Evolutionary conservation across 345 rosid species (phyloP).

Genomic region (Aurinia saxatilis): DNA sequence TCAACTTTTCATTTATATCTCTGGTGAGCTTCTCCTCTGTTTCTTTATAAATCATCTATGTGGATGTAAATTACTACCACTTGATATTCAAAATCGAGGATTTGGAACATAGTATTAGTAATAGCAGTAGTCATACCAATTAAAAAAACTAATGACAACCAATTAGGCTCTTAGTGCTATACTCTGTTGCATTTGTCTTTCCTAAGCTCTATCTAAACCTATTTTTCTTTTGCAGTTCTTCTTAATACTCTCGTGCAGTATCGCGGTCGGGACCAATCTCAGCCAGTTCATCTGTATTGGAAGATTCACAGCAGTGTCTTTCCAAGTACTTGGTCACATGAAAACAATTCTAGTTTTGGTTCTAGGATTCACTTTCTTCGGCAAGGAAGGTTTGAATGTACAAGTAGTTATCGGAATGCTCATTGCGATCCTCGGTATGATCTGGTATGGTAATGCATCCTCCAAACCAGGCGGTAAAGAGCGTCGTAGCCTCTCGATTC

Average conservation of each 20-base stretch:
- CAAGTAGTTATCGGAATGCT: conserved; percentile 89
- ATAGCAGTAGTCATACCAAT: not conserved
- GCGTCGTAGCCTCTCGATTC: conserved; percentile 50
- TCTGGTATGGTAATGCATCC: conserved; percentile 97
- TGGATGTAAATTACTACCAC: not conserved
- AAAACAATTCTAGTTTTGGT: conserved; percentile 89
- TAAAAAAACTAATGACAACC: not conserved
- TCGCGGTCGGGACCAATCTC: conserved; percentile 95
- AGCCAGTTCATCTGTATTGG: conserved; percentile 99
- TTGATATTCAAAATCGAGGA: not conserved
- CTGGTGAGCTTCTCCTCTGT: conserved; percentile 43
- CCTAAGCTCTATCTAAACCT: not conserved
- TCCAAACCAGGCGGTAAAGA: conserved; percentile 95
- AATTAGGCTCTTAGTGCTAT: not conserved
- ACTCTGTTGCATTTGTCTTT: not conserved
- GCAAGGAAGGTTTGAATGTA: conserved; percentile 84
- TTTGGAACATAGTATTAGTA: not conserved
- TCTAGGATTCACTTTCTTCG: conserved; percentile 82
- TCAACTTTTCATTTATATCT: conserved; percentile 42
- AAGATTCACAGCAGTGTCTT: conserved; percentile 90
- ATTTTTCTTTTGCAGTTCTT: conserved; percentile 45
- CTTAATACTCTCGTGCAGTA: conserved; percentile 71
- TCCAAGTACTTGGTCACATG: conserved; percentile 99
- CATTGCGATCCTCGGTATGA: conserved; percentile 80
- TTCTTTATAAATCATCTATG: not conserved